Evolutionary conservation across 345 rosid genomes (phyloP), one percentile per base, ranked within the genome.

Genomic region (Conringia planisiliqua): DNA sequence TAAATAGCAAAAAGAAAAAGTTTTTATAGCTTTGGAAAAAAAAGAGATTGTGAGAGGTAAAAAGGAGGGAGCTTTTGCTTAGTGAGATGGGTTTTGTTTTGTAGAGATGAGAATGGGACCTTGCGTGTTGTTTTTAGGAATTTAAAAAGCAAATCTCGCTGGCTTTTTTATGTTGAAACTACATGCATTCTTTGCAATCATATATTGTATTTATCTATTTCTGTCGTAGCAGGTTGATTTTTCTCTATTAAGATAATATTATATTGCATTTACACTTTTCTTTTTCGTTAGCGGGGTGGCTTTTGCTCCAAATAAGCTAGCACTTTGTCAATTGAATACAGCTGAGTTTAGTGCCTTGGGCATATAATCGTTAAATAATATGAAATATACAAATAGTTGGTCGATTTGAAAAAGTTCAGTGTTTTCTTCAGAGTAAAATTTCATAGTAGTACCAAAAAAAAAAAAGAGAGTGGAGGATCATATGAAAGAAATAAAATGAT

Each of bases 71-170:
- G 81, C 77, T 72, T 78, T 78, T 78, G 73, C 81, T 66, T 78
- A 72, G 51, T 66, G 81, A 47, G 63, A 77, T 70, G 80, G 80
- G 75, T 77, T 77, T 70, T 70, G 81, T 58, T 71, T 65, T 63
- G 61, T 47, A 63, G 72, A 50, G 61, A 8, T n/a, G 68, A 62
- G 54, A 73, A 83, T 80, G 84, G 92, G 87, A 66, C 86, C 85
- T 24, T 58, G 59, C 70, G 39, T 72, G 85, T 46, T 75, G 71
- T 83, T 76, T 81, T 63, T 73, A 82, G 6, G 64, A 81, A 43
- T 63, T 48, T 64, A 22, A 59, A 86, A 86, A 83, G 85, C 64
- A 63, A 47, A 54, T 67, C 52, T 44, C 33, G 60, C 70, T 72
- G 83, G 80, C 57, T 70, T 77, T 54, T 79, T 55, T 78, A 72